Conservation (phyloP, 345 rosid species). For the Clausena lansium region DNA sequence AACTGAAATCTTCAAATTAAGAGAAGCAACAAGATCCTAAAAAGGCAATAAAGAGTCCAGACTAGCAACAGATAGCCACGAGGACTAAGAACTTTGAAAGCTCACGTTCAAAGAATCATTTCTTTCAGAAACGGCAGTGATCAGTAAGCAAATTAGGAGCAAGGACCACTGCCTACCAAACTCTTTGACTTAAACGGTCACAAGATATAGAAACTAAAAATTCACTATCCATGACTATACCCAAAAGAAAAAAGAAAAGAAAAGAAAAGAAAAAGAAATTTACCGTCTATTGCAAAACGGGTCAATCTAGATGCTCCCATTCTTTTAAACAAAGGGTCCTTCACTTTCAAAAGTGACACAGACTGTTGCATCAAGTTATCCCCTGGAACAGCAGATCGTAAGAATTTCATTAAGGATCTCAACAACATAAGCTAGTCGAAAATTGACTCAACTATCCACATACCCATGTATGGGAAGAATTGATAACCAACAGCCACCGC, state of each 20-base stretch:
- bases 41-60: background rate
- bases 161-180: background rate
- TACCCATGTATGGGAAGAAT: slow-evolving; percentile 89
- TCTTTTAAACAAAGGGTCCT: slow-evolving; percentile 91
- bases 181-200: background rate
- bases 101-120: background rate
- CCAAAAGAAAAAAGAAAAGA: background rate
- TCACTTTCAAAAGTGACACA: slow-evolving; percentile 74
- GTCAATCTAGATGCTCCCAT: slow-evolving; percentile 90
- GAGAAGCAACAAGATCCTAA: background rate
- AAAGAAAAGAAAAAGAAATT: background rate
- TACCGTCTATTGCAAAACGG: slow-evolving; percentile 83
- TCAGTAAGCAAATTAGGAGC: background rate
- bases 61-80: background rate
- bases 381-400: slow-evolving; percentile 40
- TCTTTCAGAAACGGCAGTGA: background rate
- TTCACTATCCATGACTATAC: background rate
- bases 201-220: background rate
- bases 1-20: background rate
- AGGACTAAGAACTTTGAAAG: background rate
- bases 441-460: slow-evolving; percentile 1
- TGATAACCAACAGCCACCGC: slow-evolving; percentile 69
- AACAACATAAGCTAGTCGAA: slow-evolving; percentile 5
- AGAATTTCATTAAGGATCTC: slow-evolving; percentile 6
- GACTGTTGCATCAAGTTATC: slow-evolving; percentile 88